A percentile compares a stretch with the other conserved stretches of the same genome.
These are phyloP conservation scores for Asterionellopsis glacialis DNA, from an alignment of 108 stramenopile species.

Conservation along the genomic window DNA sequence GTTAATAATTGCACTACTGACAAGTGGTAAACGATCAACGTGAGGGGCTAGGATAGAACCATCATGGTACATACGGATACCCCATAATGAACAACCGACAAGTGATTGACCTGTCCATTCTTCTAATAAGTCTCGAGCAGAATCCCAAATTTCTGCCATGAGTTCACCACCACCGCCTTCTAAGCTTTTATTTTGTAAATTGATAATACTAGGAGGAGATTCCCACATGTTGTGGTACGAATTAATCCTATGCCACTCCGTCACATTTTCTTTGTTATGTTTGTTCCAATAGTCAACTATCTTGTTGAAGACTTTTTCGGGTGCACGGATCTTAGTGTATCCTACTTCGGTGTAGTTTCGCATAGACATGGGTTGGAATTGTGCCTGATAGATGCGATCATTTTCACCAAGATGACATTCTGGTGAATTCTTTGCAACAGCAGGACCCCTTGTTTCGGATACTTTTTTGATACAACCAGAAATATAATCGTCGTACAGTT, in stretches of 20 bases:
- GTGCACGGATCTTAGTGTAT: conserved; percentile 39
- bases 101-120: conserved; percentile 53
- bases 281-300: conserved; percentile 27
- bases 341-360: conserved; percentile 34
- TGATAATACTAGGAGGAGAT: conserved; percentile 31
- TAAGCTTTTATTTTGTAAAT: conserved; percentile 18
- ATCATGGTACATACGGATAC: conserved; percentile 70
- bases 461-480: neutral
- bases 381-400: neutral
- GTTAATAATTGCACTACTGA: conserved; percentile 82
- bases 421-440: conserved; percentile 11
- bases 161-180: conserved; percentile 21
- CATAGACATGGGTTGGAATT: conserved; percentile 16
- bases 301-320: conserved; percentile 13
- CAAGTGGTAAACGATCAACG: conserved; percentile 82
- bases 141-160: conserved; percentile 34
- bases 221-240: conserved; percentile 69
- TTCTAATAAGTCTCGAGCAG: conserved; percentile 32
- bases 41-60: conserved; percentile 77
- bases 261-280: neutral
- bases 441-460: neutral
- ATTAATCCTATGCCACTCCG: conserved; percentile 35
- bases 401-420: neutral
- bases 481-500: conserved; percentile 13
- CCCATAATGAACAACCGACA: conserved; percentile 64